These are phyloP conservation scores for Hemerocallis citrina DNA, from an alignment of 106 monocot genomes.

Conservation along the genomic window DNA sequence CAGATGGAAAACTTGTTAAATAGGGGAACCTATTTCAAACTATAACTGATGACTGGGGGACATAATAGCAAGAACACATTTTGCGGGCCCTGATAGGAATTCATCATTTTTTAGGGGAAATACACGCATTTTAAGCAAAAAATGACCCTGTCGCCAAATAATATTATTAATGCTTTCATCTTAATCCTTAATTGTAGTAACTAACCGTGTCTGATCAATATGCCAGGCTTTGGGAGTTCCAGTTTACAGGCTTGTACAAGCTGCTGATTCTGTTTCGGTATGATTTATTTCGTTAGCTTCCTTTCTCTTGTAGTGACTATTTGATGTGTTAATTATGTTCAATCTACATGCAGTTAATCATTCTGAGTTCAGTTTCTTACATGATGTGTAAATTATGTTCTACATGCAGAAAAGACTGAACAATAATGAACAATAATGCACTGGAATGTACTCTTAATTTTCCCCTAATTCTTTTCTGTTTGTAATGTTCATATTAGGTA, in stretches of 20 bases:
- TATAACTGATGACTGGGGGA: too few species aligned
- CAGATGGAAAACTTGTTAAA: too few species aligned
- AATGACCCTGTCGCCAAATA: too few species aligned
- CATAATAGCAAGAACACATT: too few species aligned
- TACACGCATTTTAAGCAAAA: too few species aligned
- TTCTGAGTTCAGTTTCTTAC: neutral
- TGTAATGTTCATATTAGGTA: slow-evolving; percentile 32
- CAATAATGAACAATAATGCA: too few species aligned
- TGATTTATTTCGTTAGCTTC: slow-evolving; percentile 1
- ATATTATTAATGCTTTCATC: neutral
- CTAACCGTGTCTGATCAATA: neutral
- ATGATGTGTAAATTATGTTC: too few species aligned
- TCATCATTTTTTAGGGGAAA: too few species aligned
- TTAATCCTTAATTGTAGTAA: neutral
- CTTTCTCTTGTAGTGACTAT: neutral
- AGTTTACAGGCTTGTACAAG: slow-evolving; percentile 74
- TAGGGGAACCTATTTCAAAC: too few species aligned
- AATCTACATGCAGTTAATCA: neutral
- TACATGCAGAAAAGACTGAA: too few species aligned
- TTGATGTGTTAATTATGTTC: neutral
- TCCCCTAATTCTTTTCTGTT: neutral
- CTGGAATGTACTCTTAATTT: too few species aligned
- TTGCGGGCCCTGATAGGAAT: too few species aligned
- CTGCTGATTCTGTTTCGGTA: slow-evolving; percentile 98
- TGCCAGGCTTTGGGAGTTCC: slow-evolving; percentile 84